phyloP scores from a whole-genome alignment of 371 early-diverging fungal species.

The Mortierella sp. region DNA sequence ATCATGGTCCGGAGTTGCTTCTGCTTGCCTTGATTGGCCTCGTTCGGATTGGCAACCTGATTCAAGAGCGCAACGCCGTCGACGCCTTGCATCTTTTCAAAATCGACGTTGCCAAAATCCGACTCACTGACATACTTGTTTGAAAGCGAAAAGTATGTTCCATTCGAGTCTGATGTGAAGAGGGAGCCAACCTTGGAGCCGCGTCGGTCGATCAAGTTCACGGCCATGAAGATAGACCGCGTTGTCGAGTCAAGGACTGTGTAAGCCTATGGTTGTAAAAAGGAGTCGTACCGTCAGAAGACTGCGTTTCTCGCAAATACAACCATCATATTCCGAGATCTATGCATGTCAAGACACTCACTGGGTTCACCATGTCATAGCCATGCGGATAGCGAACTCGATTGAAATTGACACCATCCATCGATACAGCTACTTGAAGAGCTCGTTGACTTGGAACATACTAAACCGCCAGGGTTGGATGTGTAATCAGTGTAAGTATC shows the following conservation, averaged over 20 bases:
- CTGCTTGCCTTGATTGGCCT: constrained; percentile 62
- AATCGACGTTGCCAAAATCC: constrained; percentile 87
- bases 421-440: constrained; percentile 73
- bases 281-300: too few species aligned
- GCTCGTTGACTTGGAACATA: constrained; percentile 55
- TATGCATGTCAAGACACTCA: too few species aligned
- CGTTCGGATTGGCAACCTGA: constrained; percentile 76
- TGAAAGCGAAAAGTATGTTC: constrained; percentile 79
- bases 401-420: constrained; percentile 79
- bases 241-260: constrained; percentile 87
- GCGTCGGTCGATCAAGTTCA: constrained; percentile 66
- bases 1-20: constrained; percentile 76
- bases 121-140: constrained; percentile 84
- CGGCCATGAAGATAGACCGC: constrained; percentile 77
- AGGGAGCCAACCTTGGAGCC: constrained; percentile 85
- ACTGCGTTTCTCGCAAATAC: too few species aligned
- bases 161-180: constrained; percentile 88
- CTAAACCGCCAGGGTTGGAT: not conserved
- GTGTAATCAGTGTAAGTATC: not conserved
- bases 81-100: constrained; percentile 93
- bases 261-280: too few species aligned
- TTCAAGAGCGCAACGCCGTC: constrained; percentile 92
- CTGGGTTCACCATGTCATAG: constrained; percentile 61
- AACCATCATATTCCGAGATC: too few species aligned
- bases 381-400: constrained; percentile 80